Base-by-base conservation (phyloP, 805 yeast genomes). In the Ogataea populi-albae region DNA sequence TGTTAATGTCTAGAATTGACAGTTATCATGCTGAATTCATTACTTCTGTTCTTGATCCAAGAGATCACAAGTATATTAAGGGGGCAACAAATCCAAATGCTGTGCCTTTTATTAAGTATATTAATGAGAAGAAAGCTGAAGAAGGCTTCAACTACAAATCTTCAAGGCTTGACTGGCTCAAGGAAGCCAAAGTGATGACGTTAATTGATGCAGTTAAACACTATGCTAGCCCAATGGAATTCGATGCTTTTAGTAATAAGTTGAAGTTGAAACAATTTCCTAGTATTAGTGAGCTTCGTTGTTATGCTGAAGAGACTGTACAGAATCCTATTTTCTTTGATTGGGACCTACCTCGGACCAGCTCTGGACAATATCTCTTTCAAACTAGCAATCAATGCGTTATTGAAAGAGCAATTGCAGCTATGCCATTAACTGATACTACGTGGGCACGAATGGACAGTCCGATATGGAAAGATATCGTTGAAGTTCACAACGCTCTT, bases 371-470 rank as follows among this genome's bases (percentile, higher is more conserved):
- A 50, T 72, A 72, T 48, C 64, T 71, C 45, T 68, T 66, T 40
- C 55, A 66, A 37, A 60, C 71, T 1, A 73, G 81, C 15, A 63
- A 74, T 47, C 76, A 70, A 26, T 68, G 69, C 16, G 82, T 82
- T 3, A 58, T 77, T 27, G 68, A 72, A 47, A 64, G 84, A 37
- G 73, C 76, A 0, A 51, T 75, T 18, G 66, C 66, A 1, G 78
- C 64, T 53, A 76, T 80, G 5, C 82, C 81, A 10, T 72, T 73
- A 41, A 69, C 81, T 9, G 84, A 77, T 39, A 53, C 75, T 52
- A 54, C 78, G 16, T 78, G 84, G 84, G 60, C 77, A 12, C 82
- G 79, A 49, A 78, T 83, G 23, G 75, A 76, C 52, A 66, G 69
- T 3, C 84, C 84, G 14, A 69, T 76, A 45, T 53, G 77, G 32